Evolutionary conservation across 495 filamentous ascomycete genomes (phyloP), one percentile per base, ranked within the genome.

Genomic region (Daldinia bambusicola): DNA sequence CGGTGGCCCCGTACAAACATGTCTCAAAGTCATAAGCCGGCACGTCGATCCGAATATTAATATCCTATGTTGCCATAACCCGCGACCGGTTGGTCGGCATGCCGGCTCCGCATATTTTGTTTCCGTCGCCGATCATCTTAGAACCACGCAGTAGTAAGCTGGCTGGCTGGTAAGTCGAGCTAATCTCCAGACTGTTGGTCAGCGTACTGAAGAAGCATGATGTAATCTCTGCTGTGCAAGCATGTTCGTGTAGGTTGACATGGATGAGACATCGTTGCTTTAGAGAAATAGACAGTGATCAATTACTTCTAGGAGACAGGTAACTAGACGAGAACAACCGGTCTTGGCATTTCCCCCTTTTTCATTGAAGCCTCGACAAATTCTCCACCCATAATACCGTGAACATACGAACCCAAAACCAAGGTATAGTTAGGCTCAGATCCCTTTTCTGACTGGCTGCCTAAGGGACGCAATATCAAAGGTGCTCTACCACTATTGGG

Each of bases 161-260:
- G n/a, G n/a, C n/a, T n/a, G n/a, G n/a, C n/a, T n/a, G n/a, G n/a
- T n/a, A n/a, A n/a, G n/a, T 34, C 32, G 7, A 3, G 32, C 32
- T 3, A 34, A 34, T 3, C 32, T 6, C 41, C 1, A 43, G 41
- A 18, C 41, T 43, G 40, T 43, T 43, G 40, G 40, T 43, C 6
- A 43, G 40, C n/a, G n/a, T 43, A n/a, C 40, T 43, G 40, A 43
- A 43, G 40, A 43, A 43, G 18, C n/a, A 43, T 43, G 41, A 18
- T 18, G 41, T 43, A 14, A 43, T 43, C 18, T n/a, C 6, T 43
- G 9, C n/a, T 6, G 41, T 6, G 16, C n/a, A 43, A 8, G 18
- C n/a, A 43, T 1, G 4, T 2, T 43, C n/a, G 18, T 16, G 18
- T 16, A 43, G 32, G 4, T 34, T 34, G 32, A 34, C 7, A 7